Base-by-base conservation (phyloP, 2,329 filamentous ascomycete species). In the Arthroderma sp. region DNA sequence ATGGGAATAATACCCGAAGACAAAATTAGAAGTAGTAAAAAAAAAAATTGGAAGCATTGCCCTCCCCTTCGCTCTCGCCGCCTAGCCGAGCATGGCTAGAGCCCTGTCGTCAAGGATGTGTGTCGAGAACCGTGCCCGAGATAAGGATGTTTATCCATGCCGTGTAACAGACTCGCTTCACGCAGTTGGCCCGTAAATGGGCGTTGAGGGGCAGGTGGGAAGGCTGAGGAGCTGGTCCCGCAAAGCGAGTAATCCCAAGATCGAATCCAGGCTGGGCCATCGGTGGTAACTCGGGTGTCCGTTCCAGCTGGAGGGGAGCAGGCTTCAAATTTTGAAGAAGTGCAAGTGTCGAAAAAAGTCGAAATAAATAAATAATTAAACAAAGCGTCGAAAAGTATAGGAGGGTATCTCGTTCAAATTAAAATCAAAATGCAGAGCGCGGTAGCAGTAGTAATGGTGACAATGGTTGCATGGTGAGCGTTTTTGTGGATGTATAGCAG, bases 401-500 rank as follows among this genome's bases (percentile, higher is more conserved):
- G 32, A 34, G 8, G 11, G 32, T 9, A 34, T 34, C 32, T 11
- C 11, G 32, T 34, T 34, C 8, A 11, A 34, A 22, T 22, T 22
- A 22, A 34, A n/a, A 43, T 43, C 37, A 43, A 36, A 28, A 34
- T 36, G 32, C 41, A 43, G 31, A 32, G 34, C 33, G 41, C 32
- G 41, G 41, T 43, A 43, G 36, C 41, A 36, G 32, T 36, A 11
- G 41, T 11, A 32, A 43, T 43, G 41, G 34, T 43, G 37, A 22
- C 15, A 22, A 22, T 22, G 15, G 15, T 22, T 22, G 15, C 15
- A 22, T 22, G 15, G 3, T 22, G 15, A 22, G 15, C 15, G 15
- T 22, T 22, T 33, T 28, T 32, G 41, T 34, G 37, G 41, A 43
- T 36, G 27, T 7, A 29, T 11, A 36, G 42, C 48, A 49, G 48